Evolutionary conservation across 768 basidiomycete genomes (phyloP).

Genomic region (Kwoniella pini): DNA sequence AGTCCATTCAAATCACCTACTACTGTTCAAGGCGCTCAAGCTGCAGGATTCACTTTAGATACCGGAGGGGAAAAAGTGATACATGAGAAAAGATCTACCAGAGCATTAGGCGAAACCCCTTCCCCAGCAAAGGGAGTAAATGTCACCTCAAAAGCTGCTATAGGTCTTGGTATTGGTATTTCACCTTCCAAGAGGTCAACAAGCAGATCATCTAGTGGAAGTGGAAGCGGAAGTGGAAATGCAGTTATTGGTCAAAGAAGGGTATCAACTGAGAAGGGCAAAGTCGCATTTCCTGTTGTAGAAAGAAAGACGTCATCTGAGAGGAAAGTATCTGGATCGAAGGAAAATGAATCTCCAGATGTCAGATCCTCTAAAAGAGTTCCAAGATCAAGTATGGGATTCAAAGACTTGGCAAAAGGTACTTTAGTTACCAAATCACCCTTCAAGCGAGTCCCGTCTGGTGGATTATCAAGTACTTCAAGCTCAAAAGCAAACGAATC

Average conservation of each 20-base stretch:
- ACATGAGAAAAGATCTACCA: constrained; percentile 33
- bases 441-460: constrained; percentile 40
- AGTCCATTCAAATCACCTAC: constrained; percentile 52
- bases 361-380: constrained; percentile 27
- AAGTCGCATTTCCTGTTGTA: constrained; percentile 19
- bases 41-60: constrained; percentile 33
- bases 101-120: constrained; percentile 29
- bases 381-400: constrained; percentile 41
- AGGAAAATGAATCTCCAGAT: constrained; percentile 44
- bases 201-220: constrained; percentile 26
- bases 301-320: constrained; percentile 24
- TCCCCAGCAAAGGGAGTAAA: constrained; percentile 33
- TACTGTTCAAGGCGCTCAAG: constrained; percentile 37
- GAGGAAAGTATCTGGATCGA: constrained; percentile 30
- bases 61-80: constrained; percentile 23
- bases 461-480: constrained; percentile 16
- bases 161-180: constrained; percentile 45
- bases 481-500: constrained; percentile 23
- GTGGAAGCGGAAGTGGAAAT: constrained; percentile 12
- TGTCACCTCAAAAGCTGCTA: constrained; percentile 37
- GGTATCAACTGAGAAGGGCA: constrained; percentile 39
- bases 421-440: constrained; percentile 46
- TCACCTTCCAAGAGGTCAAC: constrained; percentile 27
- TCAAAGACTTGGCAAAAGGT: constrained; percentile 47
- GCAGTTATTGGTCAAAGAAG: constrained; percentile 37